Base-by-base conservation (phyloP, 2,329 filamentous ascomycete genomes). In the Aspergillus phoenicis region DNA sequence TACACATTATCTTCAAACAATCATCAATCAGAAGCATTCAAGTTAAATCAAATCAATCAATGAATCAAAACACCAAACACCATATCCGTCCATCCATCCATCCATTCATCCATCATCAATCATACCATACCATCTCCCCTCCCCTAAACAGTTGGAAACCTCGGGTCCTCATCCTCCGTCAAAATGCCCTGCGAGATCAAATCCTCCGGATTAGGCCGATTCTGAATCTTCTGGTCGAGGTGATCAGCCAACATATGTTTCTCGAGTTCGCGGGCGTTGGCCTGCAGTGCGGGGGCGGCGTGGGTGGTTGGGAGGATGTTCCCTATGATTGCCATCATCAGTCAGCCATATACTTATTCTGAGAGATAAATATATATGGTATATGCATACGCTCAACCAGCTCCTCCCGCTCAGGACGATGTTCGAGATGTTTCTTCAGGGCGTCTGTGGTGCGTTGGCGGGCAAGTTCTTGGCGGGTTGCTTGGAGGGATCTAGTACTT, bases 201-300 rank as follows among this genome's bases (percentile, higher is more conserved):
- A 54, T 89, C 84, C 66, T 93, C 91, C 10, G 91, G 89, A 38
- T 85, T 83, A 1, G 93, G 93, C 20, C 93, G 85, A 69, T 89
- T 84, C 71, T 89, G 85, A 64, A 97, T 87, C 76, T 93, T 93
- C 72, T 96, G 92, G 77, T 96, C 95, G 64, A 97, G 83, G 58
- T 85, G 89, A 76, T 97, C 91, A 62, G 88, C 90, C 13, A 90
- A 86, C 93, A 97, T 97, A 76, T 92, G 89, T 75, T 89, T 92
- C 77, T 93, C 87, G 45, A 97, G 87, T 81, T 96, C 91, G 72
- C 86, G 89, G 77, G 95, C 92, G 64, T 92, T 87, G 59, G 89
- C 91, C 73, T 89, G 88, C 57, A 97, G 82, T 2, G 89, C 85
- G 0, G 93, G 93, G 0, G 93, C 92, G 17, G 90, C 91, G 55